Percentiles rank a stretch among this genome's conserved stretches.
phyloP scores from a whole-genome alignment of 2,329 filamentous ascomycete genomes.

The Scytalidium sp. region DNA sequence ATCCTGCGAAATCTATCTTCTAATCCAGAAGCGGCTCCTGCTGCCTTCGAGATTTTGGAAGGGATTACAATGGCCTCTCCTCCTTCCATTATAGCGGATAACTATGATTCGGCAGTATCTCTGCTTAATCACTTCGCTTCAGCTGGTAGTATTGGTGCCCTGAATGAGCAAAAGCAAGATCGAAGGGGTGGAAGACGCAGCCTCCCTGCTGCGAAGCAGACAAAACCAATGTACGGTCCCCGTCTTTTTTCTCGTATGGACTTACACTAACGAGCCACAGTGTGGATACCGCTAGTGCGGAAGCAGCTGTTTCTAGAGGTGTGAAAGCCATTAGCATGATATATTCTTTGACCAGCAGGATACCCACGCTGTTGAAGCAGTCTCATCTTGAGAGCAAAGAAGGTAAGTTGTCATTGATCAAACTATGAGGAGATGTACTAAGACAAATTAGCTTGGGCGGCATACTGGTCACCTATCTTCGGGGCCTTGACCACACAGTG shows the following conservation, averaged over 20 bases:
- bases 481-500: slow-evolving; percentile 85
- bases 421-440: slow-evolving; percentile 14
- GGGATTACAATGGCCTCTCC: slow-evolving; percentile 66
- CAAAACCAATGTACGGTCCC: slow-evolving; percentile 52
- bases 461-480: slow-evolving; percentile 97
- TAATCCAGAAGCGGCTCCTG: slow-evolving; percentile 66
- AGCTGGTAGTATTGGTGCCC: slow-evolving; percentile 70
- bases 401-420: slow-evolving; percentile 46
- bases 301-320: slow-evolving; percentile 70
- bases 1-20: slow-evolving; percentile 74
- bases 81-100: slow-evolving; percentile 89
- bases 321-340: slow-evolving; percentile 79
- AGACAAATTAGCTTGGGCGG: slow-evolving; percentile 74
- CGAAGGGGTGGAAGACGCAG: slow-evolving; percentile 36
- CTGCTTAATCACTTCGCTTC: slow-evolving; percentile 89
- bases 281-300: slow-evolving; percentile 43
- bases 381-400: slow-evolving; percentile 87
- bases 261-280: slow-evolving; percentile 33
- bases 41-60: slow-evolving; percentile 86
- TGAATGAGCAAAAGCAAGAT: slow-evolving; percentile 67
- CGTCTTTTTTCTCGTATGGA: not conserved
- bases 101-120: slow-evolving; percentile 84
- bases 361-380: slow-evolving; percentile 84
- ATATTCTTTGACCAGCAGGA: slow-evolving; percentile 75
- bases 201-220: slow-evolving; percentile 48